Conservation (phyloP, 345 rosid species). For the Lepidium aucheri region DNA sequence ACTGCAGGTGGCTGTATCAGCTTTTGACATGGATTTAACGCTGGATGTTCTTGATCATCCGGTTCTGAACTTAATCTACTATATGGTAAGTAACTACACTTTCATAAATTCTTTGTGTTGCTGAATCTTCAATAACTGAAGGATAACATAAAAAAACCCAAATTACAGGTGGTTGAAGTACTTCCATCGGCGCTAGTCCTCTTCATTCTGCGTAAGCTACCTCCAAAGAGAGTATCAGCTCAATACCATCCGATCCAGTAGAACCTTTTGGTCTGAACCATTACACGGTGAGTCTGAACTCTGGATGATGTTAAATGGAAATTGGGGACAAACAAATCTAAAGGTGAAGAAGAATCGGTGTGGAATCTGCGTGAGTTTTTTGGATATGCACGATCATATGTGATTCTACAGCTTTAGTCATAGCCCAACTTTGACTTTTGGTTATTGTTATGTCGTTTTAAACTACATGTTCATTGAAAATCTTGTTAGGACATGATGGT, state of each 20-base stretch:
- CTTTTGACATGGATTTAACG: slow-evolving; percentile 63
- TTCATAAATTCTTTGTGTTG: background rate
- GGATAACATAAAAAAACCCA: background rate
- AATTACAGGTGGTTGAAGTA: slow-evolving; percentile 81
- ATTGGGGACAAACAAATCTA: background rate
- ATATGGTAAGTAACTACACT: slow-evolving; percentile 44
- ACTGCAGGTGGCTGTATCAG: slow-evolving; percentile 71
- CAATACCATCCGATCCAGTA: slow-evolving; percentile 91
- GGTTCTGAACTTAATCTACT: slow-evolving; percentile 81
- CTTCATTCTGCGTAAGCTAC: slow-evolving; percentile 84
- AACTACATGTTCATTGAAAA: background rate
- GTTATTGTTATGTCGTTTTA: background rate
- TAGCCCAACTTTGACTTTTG: background rate
- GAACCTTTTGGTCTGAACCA: slow-evolving; percentile 9
- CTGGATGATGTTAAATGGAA: slow-evolving; percentile 7
- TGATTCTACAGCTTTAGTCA: slow-evolving; percentile 10
- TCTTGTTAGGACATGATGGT: background rate
- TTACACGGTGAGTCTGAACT: slow-evolving; percentile 17
- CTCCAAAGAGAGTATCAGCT: slow-evolving; percentile 86
- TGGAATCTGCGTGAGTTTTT: slow-evolving; percentile 26
- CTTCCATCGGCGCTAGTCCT: slow-evolving; percentile 93
- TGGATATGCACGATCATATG: slow-evolving; percentile 15
- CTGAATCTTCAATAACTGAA: background rate
- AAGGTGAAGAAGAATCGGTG: slow-evolving; percentile 8
- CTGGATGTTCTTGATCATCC: slow-evolving; percentile 94